phyloP scores from a whole-genome alignment of 768 basidiomycete species.

The Porphyrellus cyaneotinctus region DNA sequence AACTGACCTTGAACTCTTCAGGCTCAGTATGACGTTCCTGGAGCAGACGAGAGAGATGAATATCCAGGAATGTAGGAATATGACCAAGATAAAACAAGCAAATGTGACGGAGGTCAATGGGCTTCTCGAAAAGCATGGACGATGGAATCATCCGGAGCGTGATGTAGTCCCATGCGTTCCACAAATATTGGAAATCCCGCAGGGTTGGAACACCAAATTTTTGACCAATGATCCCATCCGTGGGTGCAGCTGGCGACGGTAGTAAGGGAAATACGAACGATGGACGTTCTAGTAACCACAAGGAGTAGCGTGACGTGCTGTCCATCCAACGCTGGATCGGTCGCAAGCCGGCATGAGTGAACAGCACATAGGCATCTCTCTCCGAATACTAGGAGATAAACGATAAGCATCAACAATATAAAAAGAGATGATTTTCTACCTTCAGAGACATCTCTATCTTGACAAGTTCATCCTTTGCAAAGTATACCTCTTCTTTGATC shows the following conservation, averaged over 20 bases:
- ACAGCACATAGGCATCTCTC: constrained; percentile 62
- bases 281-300: constrained; percentile 91
- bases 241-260: constrained; percentile 32
- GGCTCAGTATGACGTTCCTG: constrained; percentile 82
- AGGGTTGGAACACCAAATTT: constrained; percentile 66
- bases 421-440: constrained; percentile 40
- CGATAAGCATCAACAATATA: background rate
- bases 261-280: constrained; percentile 71
- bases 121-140: constrained; percentile 83
- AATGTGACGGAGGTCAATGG: constrained; percentile 91
- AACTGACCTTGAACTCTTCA: constrained; percentile 63
- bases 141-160: constrained; percentile 83
- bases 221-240: constrained; percentile 18
- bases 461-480: constrained; percentile 71
- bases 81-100: constrained; percentile 97
- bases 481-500: constrained; percentile 41
- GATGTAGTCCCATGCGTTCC: constrained; percentile 87
- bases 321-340: constrained; percentile 87
- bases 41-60: constrained; percentile 74
- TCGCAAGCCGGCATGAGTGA: constrained; percentile 71
- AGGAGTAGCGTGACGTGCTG: constrained; percentile 61
- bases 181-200: constrained; percentile 77
- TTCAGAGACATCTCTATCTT: constrained; percentile 88
- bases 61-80: constrained; percentile 89
- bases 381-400: constrained; percentile 64